Base-by-base conservation (phyloP, 2,329 filamentous ascomycete genomes). In the Ascochyta clinopodiicola region DNA sequence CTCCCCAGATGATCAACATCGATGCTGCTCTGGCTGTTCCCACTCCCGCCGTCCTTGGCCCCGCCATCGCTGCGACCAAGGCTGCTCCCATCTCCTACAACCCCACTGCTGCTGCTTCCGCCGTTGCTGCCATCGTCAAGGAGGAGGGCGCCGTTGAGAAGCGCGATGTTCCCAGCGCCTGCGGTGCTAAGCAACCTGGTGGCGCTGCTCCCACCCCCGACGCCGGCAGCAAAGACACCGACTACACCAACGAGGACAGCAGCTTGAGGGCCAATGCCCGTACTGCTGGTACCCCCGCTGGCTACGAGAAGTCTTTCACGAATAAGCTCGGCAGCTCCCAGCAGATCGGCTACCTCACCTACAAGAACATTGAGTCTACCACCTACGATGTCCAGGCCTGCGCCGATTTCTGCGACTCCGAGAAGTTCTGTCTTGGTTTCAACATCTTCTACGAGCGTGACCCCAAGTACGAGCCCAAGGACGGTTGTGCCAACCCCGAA, bases 1-100 rank as follows among this genome's bases (percentile, higher is more conserved):
- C 63, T 45, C 66, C 67, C 45, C 59, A 68, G 52, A 56, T 63
- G 7, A 75, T 79, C 44, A 70, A 79, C 52, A 69, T 76, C 31
- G 71, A 73, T 32, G 70, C 77, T 44, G 69, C 75, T 56, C 48
- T 68, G 27, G 66, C 70, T 10, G 71, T 75, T 6, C 60, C 71
- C 37, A 69, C 69, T 21, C 61, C 64, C 10, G 44, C 67, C 2
- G 61, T 64, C 27, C 65, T 71, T 31, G 62, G 63, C 7, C 65
- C 74, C 24, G 68, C 70, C 15, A 51, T 72, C n/a, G 51, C 50
- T 10, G 67, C 62, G 8, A 64, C 67, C n/a, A 61, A 64, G 12
- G 56, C 69, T 25, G 60, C 69, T 34, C 60, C 62, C 9, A 62
- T 73, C 21, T 44, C 57, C 19, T 73, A 70, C 50, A 58, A 73